A percentile compares a stretch with the other conserved stretches of the same genome.
Conservation (phyloP, 441 rosid species). For the Erodium moschatum region DNA sequence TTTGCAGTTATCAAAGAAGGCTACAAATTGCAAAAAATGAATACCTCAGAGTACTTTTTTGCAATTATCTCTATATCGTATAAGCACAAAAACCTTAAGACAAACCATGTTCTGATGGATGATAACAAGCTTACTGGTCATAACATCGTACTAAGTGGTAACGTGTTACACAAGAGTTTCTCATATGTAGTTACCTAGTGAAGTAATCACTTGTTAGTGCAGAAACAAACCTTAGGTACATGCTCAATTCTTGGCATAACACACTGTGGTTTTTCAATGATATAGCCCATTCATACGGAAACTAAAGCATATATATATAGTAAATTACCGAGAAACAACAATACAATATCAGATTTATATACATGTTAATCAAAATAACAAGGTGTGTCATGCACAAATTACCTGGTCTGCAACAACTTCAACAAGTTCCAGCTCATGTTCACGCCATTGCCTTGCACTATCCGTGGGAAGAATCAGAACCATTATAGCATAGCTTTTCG, state of each 20-base stretch:
- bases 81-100: background rate
- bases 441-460: slow-evolving; percentile 76
- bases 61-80: background rate
- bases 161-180: too few relatives aligned
- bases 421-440: slow-evolving; percentile 84
- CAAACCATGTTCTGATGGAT: background rate
- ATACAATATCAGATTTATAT: background rate
- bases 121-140: too few relatives aligned
- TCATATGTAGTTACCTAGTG: too few relatives aligned
- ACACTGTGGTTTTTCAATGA: background rate
- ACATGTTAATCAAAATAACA: slow-evolving; percentile 11
- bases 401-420: slow-evolving; percentile 97
- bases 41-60: too few relatives aligned
- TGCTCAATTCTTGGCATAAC: background rate
- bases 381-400: slow-evolving; percentile 16
- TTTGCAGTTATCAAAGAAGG: too few relatives aligned
- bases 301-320: background rate
- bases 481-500: slow-evolving; percentile 72
- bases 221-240: background rate
- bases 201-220: background rate
- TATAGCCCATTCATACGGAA: background rate
- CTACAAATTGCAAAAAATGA: too few relatives aligned
- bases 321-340: slow-evolving; percentile 1
- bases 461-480: slow-evolving; percentile 77
- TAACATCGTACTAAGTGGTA: too few relatives aligned